These are phyloP conservation scores for Nymphaea colorata DNA, from an alignment of 164 flowering plant genomes.

Conservation along the genomic window DNA sequence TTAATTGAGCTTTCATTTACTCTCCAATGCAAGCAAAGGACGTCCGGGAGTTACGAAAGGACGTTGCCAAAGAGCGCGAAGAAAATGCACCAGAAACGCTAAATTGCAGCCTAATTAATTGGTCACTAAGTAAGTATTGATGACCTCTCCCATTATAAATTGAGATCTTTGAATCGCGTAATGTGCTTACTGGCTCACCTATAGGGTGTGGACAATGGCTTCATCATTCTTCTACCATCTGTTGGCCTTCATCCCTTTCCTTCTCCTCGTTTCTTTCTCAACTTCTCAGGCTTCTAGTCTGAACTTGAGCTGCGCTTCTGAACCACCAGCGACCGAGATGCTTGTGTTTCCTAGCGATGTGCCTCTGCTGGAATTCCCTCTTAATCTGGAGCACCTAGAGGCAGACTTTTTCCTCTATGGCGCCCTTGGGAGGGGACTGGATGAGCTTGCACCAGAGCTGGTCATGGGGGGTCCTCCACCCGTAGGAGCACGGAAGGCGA, in stretches of 20 bases:
- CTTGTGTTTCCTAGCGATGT: conserved; percentile 2
- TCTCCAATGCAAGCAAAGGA: too few relatives aligned
- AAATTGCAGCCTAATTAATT: background rate
- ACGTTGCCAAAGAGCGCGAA: too few relatives aligned
- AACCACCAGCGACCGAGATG: background rate
- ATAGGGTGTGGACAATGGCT: background rate
- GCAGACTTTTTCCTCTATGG: conserved; percentile 10
- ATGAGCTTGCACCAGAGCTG: conserved; percentile 1
- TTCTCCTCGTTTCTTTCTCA: background rate
- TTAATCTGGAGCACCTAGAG: conserved; percentile 9
- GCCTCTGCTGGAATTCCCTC: conserved; percentile 4
- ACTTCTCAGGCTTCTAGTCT: background rate
- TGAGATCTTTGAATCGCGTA: background rate
- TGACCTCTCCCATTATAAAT: background rate
- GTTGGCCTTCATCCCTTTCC: background rate
- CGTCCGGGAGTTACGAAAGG: too few relatives aligned
- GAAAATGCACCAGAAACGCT: too few relatives aligned
- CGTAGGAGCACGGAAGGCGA: conserved; percentile 3
- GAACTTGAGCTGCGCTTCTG: background rate
- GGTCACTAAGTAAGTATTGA: background rate
- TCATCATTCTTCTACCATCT: background rate
- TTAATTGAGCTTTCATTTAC: too few relatives aligned
- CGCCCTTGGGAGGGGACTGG: conserved; percentile 6
- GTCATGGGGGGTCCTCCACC: conserved; percentile 10
- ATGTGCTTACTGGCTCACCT: background rate